These are phyloP conservation scores for Didymella arachidicola DNA, from an alignment of 2,329 filamentous ascomycete species.

Conservation along the genomic window DNA sequence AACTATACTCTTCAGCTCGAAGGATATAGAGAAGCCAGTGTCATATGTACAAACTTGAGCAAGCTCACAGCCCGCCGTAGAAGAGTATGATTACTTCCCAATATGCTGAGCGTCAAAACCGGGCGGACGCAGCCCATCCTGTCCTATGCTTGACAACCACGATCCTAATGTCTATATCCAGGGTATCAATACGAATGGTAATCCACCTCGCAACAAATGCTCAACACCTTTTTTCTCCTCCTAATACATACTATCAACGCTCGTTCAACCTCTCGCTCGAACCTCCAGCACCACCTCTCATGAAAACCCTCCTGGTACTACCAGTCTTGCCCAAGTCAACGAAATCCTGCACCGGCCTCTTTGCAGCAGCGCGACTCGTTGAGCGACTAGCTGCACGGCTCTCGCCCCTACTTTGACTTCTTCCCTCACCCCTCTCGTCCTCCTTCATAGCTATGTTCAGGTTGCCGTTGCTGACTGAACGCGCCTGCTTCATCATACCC, in stretches of 20 bases:
- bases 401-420: conserved; percentile 39
- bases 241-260: neutral
- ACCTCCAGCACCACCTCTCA: conserved; percentile 47
- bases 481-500: conserved; percentile 81
- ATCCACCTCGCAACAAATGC: conserved; percentile 8
- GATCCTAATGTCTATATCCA: conserved; percentile 22
- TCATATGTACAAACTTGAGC: no score
- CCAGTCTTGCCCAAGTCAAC: conserved; percentile 76
- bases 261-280: conserved; percentile 17
- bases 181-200: conserved; percentile 23
- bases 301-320: conserved; percentile 75
- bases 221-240: neutral
- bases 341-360: conserved; percentile 56
- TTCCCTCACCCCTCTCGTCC: conserved; percentile 28
- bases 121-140: neutral
- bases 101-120: neutral
- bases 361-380: conserved; percentile 26
- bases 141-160: conserved; percentile 1
- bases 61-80: no score
- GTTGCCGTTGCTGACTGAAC: conserved; percentile 73
- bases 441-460: conserved; percentile 29
- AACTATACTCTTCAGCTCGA: no score
- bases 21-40: no score
- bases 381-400: conserved; percentile 40
- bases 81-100: neutral